Conservation (phyloP, 75 land plant genomes). For the Sequoiadendron giganteum region DNA sequence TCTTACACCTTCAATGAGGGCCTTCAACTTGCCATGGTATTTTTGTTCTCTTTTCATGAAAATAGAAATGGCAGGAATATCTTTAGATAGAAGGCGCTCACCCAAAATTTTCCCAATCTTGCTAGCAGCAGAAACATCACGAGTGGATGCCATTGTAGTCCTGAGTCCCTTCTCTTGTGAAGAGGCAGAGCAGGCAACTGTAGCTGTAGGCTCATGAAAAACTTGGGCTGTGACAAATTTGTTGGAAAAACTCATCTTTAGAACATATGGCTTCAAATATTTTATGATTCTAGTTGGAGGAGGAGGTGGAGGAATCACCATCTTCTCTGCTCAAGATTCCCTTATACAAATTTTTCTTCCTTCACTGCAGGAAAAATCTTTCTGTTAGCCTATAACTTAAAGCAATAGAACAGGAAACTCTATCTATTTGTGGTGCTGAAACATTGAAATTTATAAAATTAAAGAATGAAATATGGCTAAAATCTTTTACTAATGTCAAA, state of each 20-base stretch:
- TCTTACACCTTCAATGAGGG: slow-evolving; percentile 70
- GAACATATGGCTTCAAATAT: slow-evolving; percentile 73
- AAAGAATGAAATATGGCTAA: neutral
- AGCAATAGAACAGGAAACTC: neutral
- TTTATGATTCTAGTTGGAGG: slow-evolving; percentile 53
- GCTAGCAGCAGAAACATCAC: slow-evolving; percentile 75
- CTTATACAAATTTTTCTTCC: neutral
- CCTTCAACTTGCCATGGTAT: slow-evolving; percentile 88
- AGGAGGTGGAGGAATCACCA: slow-evolving; percentile 62
- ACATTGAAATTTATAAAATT: neutral
- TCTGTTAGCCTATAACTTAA: neutral
- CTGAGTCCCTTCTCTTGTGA: slow-evolving; percentile 76
- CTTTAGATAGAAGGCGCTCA: slow-evolving; percentile 55
- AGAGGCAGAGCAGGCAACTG: slow-evolving; percentile 71
- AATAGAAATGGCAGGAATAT: slow-evolving; percentile 68
- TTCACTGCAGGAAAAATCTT: neutral
- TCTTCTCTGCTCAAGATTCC: slow-evolving; percentile 4
- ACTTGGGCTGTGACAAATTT: slow-evolving; percentile 76
- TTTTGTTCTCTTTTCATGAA: slow-evolving; percentile 66
- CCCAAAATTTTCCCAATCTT: slow-evolving; percentile 73
- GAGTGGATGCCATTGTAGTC: slow-evolving; percentile 39
- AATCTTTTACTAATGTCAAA: neutral
- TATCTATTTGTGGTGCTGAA: neutral
- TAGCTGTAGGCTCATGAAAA: slow-evolving; percentile 71
- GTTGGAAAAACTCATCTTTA: slow-evolving; percentile 85